Evolutionary conservation across 2,329 filamentous ascomycete species (phyloP), one percentile per base, ranked within the genome.

Genomic region (Arachnomyces sp.): DNA sequence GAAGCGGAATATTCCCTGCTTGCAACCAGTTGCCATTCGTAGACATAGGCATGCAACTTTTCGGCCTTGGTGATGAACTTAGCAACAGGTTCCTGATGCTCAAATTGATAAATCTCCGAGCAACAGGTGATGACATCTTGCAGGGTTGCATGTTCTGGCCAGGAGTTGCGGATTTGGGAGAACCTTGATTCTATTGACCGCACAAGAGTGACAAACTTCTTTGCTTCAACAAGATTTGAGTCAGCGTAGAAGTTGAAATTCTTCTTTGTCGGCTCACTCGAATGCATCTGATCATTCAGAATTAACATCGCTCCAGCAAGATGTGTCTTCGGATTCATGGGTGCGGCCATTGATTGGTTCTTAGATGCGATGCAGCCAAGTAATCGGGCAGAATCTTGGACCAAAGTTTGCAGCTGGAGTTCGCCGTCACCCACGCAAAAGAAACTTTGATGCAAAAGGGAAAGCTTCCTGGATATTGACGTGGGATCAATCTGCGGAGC

Each of bases 11-110:
- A 86, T 29, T 84, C 78, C 46, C 79, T 79, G 66, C 86, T 94
- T 3, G 90, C 89, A 63, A 95, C 89, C 31, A 84, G 81, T 59
- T 98, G 88, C 92, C 92, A 99, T 62, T 96, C 88, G 47, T 95
- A 82, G 36, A 98, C 77, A 49, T 83, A 81, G 0, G 73, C 74
- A 62, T 96, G 86, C 3, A 99, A 72, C 48, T 90, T 87, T 61
- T 99, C 93, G 3, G 92, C 74, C 56, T 84, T 86, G 2, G 84
- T 85, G 38, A 98, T 76, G 42, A 94, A 80, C 53, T 84, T 89
- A 1, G 88, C 88, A 3, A 98, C 71, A 0, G 92, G 89, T 41
- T 95, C 88, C 1, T 78, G 76, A 52, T 95, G 81, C 15, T 78
- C 73, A 52, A 95, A 78, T 40, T 82, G 75, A 2, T 94, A 72